phyloP scores from a whole-genome alignment of 495 filamentous ascomycete genomes.

The Rhizodiscina lignyota region DNA sequence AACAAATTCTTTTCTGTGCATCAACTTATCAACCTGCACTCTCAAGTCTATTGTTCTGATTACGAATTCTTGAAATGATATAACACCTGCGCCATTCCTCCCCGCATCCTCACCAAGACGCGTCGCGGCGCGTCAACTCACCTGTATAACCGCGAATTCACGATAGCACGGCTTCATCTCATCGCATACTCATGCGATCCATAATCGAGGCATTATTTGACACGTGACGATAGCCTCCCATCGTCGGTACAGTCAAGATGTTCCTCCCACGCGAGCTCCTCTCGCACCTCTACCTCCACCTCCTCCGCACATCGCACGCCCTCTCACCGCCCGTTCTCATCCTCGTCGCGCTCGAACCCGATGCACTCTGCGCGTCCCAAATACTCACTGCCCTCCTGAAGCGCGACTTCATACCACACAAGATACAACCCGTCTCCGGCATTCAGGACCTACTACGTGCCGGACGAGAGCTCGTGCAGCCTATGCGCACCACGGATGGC shows the following conservation, averaged over 20 bases:
- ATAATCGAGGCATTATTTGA: background rate
- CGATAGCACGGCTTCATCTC: background rate
- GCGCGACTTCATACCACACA: slow-evolving; percentile 95
- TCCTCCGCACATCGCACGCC: slow-evolving; percentile 63
- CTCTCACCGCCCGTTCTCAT: slow-evolving; percentile 82
- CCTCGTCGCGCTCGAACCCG: slow-evolving; percentile 82
- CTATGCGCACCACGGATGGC: slow-evolving; percentile 66
- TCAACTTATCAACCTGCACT: no score
- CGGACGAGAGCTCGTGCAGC: slow-evolving; percentile 57
- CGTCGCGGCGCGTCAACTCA: background rate
- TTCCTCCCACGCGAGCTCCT: slow-evolving; percentile 86
- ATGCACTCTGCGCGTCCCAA: slow-evolving; percentile 87
- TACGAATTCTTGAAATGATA: no score
- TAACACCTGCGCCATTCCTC: no score
- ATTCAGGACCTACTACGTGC: slow-evolving; percentile 76
- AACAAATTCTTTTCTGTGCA: no score
- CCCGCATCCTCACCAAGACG: background rate
- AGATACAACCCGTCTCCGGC: slow-evolving; percentile 84
- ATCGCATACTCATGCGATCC: background rate
- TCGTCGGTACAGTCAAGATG: slow-evolving; percentile 33
- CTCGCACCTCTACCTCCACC: slow-evolving; percentile 75
- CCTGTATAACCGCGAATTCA: background rate
- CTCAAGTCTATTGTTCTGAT: no score
- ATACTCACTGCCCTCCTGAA: slow-evolving; percentile 83
- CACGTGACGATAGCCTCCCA: background rate